Percentiles rank a stretch among this genome's conserved stretches.
These are phyloP conservation scores for Epichloe typhina DNA, from an alignment of 2,329 filamentous ascomycete genomes.

Conservation along the genomic window DNA sequence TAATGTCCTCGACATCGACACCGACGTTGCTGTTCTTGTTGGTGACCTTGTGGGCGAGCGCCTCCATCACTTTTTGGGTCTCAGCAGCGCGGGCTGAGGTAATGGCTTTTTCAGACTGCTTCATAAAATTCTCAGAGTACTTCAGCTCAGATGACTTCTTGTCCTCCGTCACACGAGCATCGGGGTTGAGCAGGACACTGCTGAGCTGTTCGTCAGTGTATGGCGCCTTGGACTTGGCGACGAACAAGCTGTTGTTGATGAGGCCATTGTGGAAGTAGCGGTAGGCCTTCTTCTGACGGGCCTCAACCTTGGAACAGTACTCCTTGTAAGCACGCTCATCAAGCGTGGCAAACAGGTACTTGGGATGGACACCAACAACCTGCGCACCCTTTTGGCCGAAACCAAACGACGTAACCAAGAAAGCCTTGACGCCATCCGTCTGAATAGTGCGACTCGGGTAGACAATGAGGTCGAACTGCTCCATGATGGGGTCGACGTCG, in stretches of 20 bases:
- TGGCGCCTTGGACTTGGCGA: constrained; percentile 82
- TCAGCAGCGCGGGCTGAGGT: constrained; percentile 39
- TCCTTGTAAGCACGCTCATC: constrained; percentile 69
- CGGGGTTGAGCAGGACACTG: constrained; percentile 85
- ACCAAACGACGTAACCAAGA: constrained; percentile 97
- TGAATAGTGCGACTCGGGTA: constrained; percentile 93
- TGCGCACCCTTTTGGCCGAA: constrained; percentile 99
- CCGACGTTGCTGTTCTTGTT: constrained; percentile 62
- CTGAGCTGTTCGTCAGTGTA: constrained; percentile 81
- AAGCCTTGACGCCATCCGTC: constrained; percentile 96
- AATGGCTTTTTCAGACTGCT: constrained; percentile 44
- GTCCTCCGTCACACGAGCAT: constrained; percentile 71
- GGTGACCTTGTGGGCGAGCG: constrained; percentile 51
- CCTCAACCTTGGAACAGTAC: constrained; percentile 80
- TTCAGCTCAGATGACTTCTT: constrained; percentile 73
- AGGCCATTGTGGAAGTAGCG: constrained; percentile 96
- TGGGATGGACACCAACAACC: constrained; percentile 91
- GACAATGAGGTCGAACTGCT: constrained; percentile 95
- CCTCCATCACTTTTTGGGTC: constrained; percentile 65
- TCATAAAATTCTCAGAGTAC: constrained; percentile 58
- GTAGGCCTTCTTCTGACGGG: constrained; percentile 96
- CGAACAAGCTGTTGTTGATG: constrained; percentile 96
- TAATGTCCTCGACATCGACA: constrained; percentile 84
- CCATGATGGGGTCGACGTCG: constrained; percentile 92
- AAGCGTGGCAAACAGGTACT: constrained; percentile 89